Evolutionary conservation across 352 stramenopile genomes (phyloP), one percentile per base, ranked within the genome.

Genomic region (Pythium plurisporium): DNA sequence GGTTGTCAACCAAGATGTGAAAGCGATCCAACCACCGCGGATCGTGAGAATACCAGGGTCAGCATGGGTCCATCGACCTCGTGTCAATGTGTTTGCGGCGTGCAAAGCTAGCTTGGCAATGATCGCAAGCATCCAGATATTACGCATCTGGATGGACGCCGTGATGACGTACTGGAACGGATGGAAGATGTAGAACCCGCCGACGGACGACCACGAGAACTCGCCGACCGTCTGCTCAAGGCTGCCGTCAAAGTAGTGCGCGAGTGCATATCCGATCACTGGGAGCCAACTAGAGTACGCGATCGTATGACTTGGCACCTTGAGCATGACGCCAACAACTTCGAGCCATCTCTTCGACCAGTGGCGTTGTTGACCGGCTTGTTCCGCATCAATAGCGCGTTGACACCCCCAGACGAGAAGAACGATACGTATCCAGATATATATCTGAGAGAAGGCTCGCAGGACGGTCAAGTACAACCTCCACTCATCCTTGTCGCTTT

Each of bases 391-490:
- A n/a, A n/a, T n/a, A n/a, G n/a, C n/a, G n/a, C n/a, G n/a, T n/a
- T n/a, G n/a, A n/a, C 66, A 73, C 4, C 63, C 66, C 9, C 33
- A 20, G 27, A 31, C 47, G 11, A 85, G 40, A 3, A 69, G 42
- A 1, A 41, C 2, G 12, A 82, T 25, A 3, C 76, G 73, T 36
- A 80, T 20, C 77, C 77, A 87, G 8, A 87, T 65, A 36, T 81
- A 87, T 0, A 34, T 0, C 27, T 87, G 77, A 0, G 65, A 65
- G 0, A 45, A 10, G 1, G 62, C 69, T 22, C 74, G 74, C n/a
- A 87, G 49, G 3, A 55, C n/a, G 12, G 47, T 59, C 14, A 68
- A 59, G 22, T 72, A 38, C 0, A 9, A 20, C n/a, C 58, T 67
- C 74, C 70, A 82, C 31, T 76, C 46, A 14, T 65, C 30, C 3